Conservation (phyloP, 1,284 basidiomycete genomes). For the Papiliotrema terrestris region DNA sequence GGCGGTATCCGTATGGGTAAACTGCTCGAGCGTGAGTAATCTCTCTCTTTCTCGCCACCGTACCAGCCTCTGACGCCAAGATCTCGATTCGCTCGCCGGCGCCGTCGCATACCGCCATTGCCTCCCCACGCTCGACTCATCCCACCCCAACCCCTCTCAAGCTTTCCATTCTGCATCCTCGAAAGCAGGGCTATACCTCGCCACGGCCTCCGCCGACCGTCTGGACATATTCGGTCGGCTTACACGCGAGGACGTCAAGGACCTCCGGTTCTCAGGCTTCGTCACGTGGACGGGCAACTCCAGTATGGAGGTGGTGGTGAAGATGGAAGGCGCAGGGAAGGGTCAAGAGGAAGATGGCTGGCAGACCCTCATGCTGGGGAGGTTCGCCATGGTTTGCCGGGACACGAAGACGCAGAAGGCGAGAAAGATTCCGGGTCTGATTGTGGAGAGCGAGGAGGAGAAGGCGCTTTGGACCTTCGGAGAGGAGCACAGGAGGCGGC, state of each 20-base stretch:
- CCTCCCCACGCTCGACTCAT: constrained; percentile 46
- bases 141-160: constrained; percentile 19
- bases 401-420: constrained; percentile 66
- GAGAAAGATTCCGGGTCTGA: constrained; percentile 62
- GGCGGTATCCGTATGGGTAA: constrained; percentile 50
- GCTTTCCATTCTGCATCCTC: constrained; percentile 55
- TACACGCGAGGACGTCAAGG: constrained; percentile 54
- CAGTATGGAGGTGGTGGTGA: constrained; percentile 76
- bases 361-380: constrained; percentile 56
- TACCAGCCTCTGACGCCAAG: constrained; percentile 11
- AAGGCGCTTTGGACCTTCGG: constrained; percentile 62
- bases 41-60: not conserved
- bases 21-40: constrained; percentile 43
- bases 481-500: constrained; percentile 60
- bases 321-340: constrained; percentile 60
- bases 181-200: constrained; percentile 70
- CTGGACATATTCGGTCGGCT: constrained; percentile 48
- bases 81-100: constrained; percentile 75
- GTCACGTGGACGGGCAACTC: constrained; percentile 72
- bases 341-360: constrained; percentile 47
- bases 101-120: constrained; percentile 78
- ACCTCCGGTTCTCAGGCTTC: constrained; percentile 70
- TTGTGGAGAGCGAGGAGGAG: constrained; percentile 62
- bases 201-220: constrained; percentile 75
- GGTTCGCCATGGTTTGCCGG: constrained; percentile 78